Conservation (phyloP, 2,329 filamentous ascomycete genomes). For the Cladosporium sp. region DNA sequence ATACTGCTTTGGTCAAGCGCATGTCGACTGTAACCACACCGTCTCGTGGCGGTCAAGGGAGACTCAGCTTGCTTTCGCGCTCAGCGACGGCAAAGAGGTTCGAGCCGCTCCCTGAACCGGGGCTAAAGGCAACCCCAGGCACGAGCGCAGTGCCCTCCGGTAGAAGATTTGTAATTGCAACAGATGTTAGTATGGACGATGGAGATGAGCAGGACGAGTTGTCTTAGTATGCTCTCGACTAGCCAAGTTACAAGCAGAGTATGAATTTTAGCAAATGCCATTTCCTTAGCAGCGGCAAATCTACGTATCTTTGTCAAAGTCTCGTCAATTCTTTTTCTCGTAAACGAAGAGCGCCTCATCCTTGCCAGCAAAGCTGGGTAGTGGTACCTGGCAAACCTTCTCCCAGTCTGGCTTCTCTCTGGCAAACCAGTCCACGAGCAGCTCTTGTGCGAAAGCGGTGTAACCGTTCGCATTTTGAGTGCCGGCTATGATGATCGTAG, state of each 20-base stretch:
- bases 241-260: too few species aligned
- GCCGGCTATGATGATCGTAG: conserved; percentile 66
- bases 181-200: neutral
- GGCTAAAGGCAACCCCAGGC: neutral
- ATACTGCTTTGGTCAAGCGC: neutral
- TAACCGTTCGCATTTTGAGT: conserved; percentile 73
- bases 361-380: conserved; percentile 73
- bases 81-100: neutral
- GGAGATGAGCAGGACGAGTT: neutral
- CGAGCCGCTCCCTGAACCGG: neutral
- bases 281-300: neutral
- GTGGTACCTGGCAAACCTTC: conserved; percentile 58
- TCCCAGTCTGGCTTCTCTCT: conserved; percentile 54
- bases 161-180: neutral
- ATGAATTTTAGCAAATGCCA: too few species aligned
- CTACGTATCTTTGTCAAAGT: neutral
- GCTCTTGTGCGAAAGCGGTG: conserved; percentile 62
- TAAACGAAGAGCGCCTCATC: conserved; percentile 72
- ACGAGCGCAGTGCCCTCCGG: neutral
- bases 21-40: neutral
- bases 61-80: neutral
- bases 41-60: neutral
- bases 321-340: conserved; percentile 21
- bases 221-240: neutral
- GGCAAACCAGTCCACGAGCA: conserved; percentile 64